Percentiles rank a stretch among this genome's conserved stretches.
Conservation (phyloP, 306 rosid species). For the Morella rubra region DNA sequence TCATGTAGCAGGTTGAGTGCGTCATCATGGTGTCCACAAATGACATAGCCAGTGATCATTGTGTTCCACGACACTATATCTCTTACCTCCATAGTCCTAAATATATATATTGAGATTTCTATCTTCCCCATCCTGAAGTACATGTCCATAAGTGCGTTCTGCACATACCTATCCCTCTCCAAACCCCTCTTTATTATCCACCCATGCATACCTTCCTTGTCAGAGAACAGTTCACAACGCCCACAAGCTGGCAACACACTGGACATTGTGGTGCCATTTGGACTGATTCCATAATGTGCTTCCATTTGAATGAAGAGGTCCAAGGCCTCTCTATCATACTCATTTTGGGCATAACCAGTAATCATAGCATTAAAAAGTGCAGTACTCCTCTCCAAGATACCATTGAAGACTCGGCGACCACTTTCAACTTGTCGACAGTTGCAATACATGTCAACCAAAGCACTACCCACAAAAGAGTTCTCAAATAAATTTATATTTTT, state of each 20-base stretch:
- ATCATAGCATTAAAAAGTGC: constrained; percentile 84
- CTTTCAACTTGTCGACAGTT: constrained; percentile 55
- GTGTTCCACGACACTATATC: constrained; percentile 90
- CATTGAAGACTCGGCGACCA: constrained; percentile 61
- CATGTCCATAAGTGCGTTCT: constrained; percentile 84
- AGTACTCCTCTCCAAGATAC: constrained; percentile 36
- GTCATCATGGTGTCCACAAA: constrained; percentile 52
- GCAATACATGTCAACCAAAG: constrained; percentile 87
- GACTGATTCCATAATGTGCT: constrained; percentile 34
- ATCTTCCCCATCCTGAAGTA: constrained; percentile 67
- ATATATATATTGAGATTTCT: constrained; percentile 50
- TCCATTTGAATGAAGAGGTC: constrained; percentile 62
- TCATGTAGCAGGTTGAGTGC: constrained; percentile 63
- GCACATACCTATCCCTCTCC: constrained; percentile 63
- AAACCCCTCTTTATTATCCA: constrained; percentile 59
- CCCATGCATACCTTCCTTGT: constrained; percentile 67
- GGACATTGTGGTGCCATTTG: constrained; percentile 67
- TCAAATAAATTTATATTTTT: constrained; percentile 44
- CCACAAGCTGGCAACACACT: constrained; percentile 73
- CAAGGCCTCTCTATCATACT: constrained; percentile 58
- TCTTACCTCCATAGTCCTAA: constrained; percentile 46
- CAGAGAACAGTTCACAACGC: constrained; percentile 41
- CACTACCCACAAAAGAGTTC: constrained; percentile 72
- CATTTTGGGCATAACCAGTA: constrained; percentile 69
- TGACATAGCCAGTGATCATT: constrained; percentile 71